These are phyloP conservation scores for Adansonia digitata DNA, from an alignment of 345 rosid species.

Conservation along the genomic window DNA sequence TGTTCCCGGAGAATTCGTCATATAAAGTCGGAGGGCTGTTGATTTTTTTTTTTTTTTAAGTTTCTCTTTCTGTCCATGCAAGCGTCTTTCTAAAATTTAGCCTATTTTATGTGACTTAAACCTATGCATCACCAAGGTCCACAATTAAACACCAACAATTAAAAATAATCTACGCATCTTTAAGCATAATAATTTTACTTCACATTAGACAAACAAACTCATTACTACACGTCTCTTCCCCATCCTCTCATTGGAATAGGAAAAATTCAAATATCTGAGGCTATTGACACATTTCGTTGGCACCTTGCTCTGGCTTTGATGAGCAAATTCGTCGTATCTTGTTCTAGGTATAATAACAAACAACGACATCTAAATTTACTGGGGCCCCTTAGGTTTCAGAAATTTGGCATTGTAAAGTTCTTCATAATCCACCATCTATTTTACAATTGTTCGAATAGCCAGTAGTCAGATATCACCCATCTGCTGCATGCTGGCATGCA, in stretches of 20 bases:
- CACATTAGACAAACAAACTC: no score
- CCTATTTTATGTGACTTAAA: neutral
- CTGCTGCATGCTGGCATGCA: no score
- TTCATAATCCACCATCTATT: neutral
- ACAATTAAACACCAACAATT: neutral
- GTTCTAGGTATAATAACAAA: neutral
- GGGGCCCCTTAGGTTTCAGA: neutral
- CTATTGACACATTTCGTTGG: neutral
- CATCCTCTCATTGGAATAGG: neutral
- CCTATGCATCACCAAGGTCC: neutral
- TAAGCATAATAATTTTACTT: neutral
- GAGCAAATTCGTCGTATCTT: neutral
- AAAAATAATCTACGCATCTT: neutral
- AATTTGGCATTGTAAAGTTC: neutral
- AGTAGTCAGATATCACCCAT: neutral
- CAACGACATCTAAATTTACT: neutral
- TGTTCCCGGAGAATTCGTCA: neutral
- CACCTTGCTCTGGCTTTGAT: neutral
- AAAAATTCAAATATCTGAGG: neutral
- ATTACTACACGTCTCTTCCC: no score
- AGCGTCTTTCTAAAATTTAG: neutral
- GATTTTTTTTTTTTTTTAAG: neutral
- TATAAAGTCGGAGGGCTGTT: neutral
- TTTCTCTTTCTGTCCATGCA: neutral
- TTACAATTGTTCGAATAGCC: neutral